phyloP scores from a whole-genome alignment of 2,329 filamentous ascomycete genomes.

The Tolypocladium endophyticum region DNA sequence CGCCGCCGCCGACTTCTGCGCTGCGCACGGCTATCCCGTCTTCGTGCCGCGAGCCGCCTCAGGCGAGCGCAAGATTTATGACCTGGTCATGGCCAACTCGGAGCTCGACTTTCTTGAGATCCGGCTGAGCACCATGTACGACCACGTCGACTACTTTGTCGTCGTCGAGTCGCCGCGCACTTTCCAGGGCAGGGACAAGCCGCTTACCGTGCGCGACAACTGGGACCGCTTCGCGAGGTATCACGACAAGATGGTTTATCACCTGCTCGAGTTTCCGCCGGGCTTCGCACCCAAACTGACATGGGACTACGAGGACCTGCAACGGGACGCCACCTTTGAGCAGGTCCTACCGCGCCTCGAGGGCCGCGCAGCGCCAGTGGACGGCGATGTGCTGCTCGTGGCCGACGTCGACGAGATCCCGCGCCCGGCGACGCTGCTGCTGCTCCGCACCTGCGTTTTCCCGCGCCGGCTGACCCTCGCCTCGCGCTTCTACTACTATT shows the following conservation, averaged over 20 bases:
- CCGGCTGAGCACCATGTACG: slow-evolving; percentile 45
- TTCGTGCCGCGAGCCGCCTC: slow-evolving; percentile 15
- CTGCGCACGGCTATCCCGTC: slow-evolving; percentile 20
- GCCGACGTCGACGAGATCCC: slow-evolving; percentile 54
- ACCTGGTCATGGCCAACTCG: slow-evolving; percentile 51
- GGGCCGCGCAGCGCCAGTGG: slow-evolving; percentile 27
- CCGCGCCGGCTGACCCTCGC: slow-evolving; percentile 41
- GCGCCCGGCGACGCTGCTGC: slow-evolving; percentile 35
- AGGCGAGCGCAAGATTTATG: slow-evolving; percentile 24
- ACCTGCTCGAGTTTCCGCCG: slow-evolving; percentile 36
- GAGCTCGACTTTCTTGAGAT: slow-evolving; percentile 59
- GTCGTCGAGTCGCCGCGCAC: slow-evolving; percentile 49
- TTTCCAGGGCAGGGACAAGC: slow-evolving; percentile 47
- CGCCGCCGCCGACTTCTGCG: slow-evolving; percentile 14
- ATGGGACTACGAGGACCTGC: slow-evolving; percentile 41
- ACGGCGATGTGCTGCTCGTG: slow-evolving; percentile 46
- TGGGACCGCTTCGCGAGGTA: slow-evolving; percentile 41
- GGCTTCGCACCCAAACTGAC: slow-evolving; percentile 25
- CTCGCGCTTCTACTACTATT: slow-evolving; percentile 47
- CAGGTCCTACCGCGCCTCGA: slow-evolving; percentile 42
- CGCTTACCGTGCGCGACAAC: slow-evolving; percentile 41
- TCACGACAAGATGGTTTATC: slow-evolving; percentile 51
- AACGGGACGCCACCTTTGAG: slow-evolving; percentile 46
- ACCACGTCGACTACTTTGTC: slow-evolving; percentile 54
- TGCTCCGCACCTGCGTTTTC: slow-evolving; percentile 40